A percentile compares a stretch with the other conserved stretches of the same genome.
Conservation (phyloP, 331 rosid genomes). For the Malus hybrid region DNA sequence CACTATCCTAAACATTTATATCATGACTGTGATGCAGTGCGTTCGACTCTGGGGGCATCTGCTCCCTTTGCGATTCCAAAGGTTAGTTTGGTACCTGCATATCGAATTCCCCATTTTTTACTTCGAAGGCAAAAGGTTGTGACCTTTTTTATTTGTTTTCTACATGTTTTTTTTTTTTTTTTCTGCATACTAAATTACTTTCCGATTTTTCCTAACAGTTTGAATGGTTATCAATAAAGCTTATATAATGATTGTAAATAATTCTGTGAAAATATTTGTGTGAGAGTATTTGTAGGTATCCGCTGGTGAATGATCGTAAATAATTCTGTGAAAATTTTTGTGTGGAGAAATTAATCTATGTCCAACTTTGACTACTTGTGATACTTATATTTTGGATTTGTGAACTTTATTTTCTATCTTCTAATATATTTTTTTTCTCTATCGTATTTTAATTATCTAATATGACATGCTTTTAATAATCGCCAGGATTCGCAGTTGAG, state of each 20-base stretch:
- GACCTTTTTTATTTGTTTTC: too few relatives aligned
- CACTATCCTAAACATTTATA: constrained; percentile 78
- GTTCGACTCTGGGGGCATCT: constrained; percentile 52
- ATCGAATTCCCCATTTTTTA: too few relatives aligned
- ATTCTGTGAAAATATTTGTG: neutral
- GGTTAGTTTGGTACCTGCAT: constrained; percentile 40
- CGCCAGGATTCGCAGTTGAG: neutral
- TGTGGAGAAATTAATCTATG: neutral
- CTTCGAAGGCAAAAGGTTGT: too few relatives aligned
- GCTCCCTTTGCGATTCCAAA: constrained; percentile 87
- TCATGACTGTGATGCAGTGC: constrained; percentile 71
- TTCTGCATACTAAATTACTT: neutral
- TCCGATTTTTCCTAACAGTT: neutral
- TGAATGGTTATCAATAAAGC: neutral
- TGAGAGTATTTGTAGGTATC: neutral
- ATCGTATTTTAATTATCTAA: neutral
- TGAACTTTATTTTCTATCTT: neutral
- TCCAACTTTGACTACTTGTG: neutral
- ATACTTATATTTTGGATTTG: neutral
- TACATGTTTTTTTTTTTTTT: too few relatives aligned
- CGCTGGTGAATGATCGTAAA: neutral
- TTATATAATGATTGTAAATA: too few relatives aligned
- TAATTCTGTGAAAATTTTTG: neutral
- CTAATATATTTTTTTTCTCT: neutral
- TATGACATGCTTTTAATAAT: neutral